A percentile compares a stretch with the other conserved stretches of the same genome.
These are phyloP conservation scores for Brasilioporus rufonigricans DNA, from an alignment of 768 basidiomycete genomes.

Conservation along the genomic window DNA sequence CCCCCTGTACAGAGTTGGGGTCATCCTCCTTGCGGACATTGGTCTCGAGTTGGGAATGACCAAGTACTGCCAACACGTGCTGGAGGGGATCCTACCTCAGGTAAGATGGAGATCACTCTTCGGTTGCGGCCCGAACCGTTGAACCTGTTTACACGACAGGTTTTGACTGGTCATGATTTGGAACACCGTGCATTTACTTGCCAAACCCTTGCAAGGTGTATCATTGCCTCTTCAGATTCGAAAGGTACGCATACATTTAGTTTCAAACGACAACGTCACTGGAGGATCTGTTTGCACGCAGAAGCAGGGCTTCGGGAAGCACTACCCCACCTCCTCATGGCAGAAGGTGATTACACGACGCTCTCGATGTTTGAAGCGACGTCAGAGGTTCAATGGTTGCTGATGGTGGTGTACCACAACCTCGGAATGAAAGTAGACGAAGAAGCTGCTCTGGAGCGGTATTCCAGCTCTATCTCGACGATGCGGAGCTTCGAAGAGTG, in stretches of 20 bases:
- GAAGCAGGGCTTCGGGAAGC: slow-evolving; percentile 50
- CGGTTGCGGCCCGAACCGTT: not conserved
- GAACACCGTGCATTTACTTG: slow-evolving; percentile 77
- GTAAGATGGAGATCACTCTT: slow-evolving; percentile 36
- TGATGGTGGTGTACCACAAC: slow-evolving; percentile 72
- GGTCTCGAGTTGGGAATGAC: slow-evolving; percentile 77
- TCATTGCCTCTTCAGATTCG: slow-evolving; percentile 55
- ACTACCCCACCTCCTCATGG: slow-evolving; percentile 55
- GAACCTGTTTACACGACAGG: slow-evolving; percentile 35
- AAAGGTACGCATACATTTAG: slow-evolving; percentile 36
- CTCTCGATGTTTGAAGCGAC: slow-evolving; percentile 59
- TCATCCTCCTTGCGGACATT: slow-evolving; percentile 74
- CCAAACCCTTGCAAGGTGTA: slow-evolving; percentile 71
- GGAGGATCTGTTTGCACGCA: slow-evolving; percentile 15
- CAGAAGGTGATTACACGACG: slow-evolving; percentile 62
- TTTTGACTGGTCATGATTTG: slow-evolving; percentile 67
- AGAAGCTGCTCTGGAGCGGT: slow-evolving; percentile 50
- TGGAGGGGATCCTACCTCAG: slow-evolving; percentile 84
- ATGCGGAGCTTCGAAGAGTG: slow-evolving; percentile 41
- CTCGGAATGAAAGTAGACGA: slow-evolving; percentile 54
- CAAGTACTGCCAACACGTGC: slow-evolving; percentile 55
- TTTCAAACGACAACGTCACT: not conserved
- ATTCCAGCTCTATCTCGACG: slow-evolving; percentile 43
- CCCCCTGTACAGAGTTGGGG: slow-evolving; percentile 62
- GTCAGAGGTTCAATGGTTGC: slow-evolving; percentile 69